Evolutionary conservation across 78 protist genomes (phyloP), one percentile per base, ranked within the genome.

Genomic region (Mastigamoeba balamuthi): DNA sequence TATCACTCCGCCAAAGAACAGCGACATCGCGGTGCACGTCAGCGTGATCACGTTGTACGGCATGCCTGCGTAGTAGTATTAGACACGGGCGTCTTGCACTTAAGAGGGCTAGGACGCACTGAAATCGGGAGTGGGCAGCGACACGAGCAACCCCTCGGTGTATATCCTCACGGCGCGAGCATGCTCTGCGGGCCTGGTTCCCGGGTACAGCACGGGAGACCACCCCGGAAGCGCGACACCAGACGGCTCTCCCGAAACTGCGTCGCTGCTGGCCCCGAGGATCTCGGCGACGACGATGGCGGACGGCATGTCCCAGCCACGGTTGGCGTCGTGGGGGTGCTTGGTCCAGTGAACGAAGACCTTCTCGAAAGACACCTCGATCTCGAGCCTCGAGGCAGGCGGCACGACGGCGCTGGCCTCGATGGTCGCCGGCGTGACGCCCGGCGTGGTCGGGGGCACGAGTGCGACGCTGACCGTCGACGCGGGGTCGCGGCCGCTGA

Each of bases 31-130:
- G 4, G 95, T 91, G 65, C 90, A 68, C 23, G 93, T 76, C 17
- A 88, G 39, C 2, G 88, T 74, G 38, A 91, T 75, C 37, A 91
- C 95, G 58, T 91, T 91, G 80, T 88, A 91, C 25, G 92, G 88
- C 95, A 91, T 91, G 66, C 64, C 64, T 73, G n/a, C n/a, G n/a
- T n/a, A 71, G 29, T 27, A 44, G 75, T 17, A 65, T 74, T 30
- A 74, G 28, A 7, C 40, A 75, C 4, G 7, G 69, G 7, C 30
- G 5, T 6, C 8, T 75, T 37, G 6, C 6, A 43, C 6, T 66
- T 66, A 17, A 6, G 25, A 52, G n/a, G n/a, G n/a, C n/a, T n/a
- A n/a, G n/a, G n/a, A 52, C 71, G 30, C 35, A 77, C 87, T 79
- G 77, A 91, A 88, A 80, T 91, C 95, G 6, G 95, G 95, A 27